Evolutionary conservation across 495 filamentous ascomycete genomes (phyloP), one percentile per base, ranked within the genome.

Genomic region (Tuber umbilicatum): DNA sequence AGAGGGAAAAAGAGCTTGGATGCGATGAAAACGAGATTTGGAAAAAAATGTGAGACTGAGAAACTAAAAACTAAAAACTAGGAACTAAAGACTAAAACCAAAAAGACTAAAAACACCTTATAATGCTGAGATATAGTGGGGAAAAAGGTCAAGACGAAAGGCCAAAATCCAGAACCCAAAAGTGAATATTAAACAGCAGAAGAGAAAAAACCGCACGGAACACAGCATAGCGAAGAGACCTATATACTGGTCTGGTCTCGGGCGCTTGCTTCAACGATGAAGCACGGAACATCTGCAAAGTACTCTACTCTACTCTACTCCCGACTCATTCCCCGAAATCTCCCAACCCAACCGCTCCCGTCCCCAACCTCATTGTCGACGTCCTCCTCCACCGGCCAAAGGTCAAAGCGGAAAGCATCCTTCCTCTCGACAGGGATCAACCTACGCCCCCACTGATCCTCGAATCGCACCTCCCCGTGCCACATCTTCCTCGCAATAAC

Each of bases 321-420:
- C 40, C 77, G 73, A n/a, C 77, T 79, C 77, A 74, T 79, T 17
- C 77, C 77, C 42, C 77, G 68, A 42, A 78, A 79, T 38, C 77
- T 71, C 38, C 77, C 72, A 72, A 81, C 80, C 79, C 80, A 81
- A 37, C 77, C 80, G 40, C 67, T 71, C 27, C 77, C 80, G 69
- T 82, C 77, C 31, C 74, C 75, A 31, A 37, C 71, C 27, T 64
- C 55, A 64, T 64, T 64, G 68, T 64, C 75, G 45, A 79, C 79
- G 55, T 79, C 80, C 69, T 82, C 80, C 69, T 82, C 80, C 4
- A 81, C 80, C 39, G 80, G 80, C 80, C 80, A 82, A 21, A 82
- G 68, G 50, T 82, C 80, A 72, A 82, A 82, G 42, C 73, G 70
- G 68, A 80, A 82, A 27, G 77, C 76, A 74, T 75, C 80, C 50